These are phyloP conservation scores for Fusarium fracticaudum DNA, from an alignment of 2,329 filamentous ascomycete genomes.

Conservation along the genomic window DNA sequence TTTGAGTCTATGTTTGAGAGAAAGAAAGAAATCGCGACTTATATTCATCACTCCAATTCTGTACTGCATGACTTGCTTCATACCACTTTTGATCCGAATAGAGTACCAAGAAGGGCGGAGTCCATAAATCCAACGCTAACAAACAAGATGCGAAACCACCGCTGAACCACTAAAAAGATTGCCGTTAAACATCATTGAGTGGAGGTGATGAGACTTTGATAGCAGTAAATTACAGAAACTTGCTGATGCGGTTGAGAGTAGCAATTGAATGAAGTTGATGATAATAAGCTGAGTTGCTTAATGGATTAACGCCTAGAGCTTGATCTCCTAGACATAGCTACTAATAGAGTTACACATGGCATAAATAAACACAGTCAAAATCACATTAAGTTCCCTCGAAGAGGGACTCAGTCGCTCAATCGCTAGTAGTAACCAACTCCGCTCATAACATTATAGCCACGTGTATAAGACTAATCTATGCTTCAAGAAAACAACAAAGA, in stretches of 20 bases:
- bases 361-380: too few relatives aligned
- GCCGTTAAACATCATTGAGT: not conserved
- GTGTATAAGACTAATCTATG: not conserved
- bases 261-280: too few relatives aligned
- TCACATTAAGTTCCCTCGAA: too few relatives aligned
- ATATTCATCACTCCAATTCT: too few relatives aligned
- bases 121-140: not conserved
- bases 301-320: too few relatives aligned
- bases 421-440: not conserved
- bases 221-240: not conserved
- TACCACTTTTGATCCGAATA: not conserved
- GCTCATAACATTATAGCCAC: not conserved
- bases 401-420: too few relatives aligned
- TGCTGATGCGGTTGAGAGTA: not conserved
- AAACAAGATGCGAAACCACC: not conserved
- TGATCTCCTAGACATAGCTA: too few relatives aligned
- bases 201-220: not conserved
- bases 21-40: not conserved
- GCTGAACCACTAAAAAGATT: not conserved
- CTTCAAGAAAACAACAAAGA: not conserved
- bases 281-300: too few relatives aligned
- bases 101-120: not conserved
- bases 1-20: not conserved
- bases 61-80: not conserved
- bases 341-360: too few relatives aligned